Evolutionary conservation across 2,329 filamentous ascomycete genomes (phyloP).

Genomic region (Geosmithia putterillii): DNA sequence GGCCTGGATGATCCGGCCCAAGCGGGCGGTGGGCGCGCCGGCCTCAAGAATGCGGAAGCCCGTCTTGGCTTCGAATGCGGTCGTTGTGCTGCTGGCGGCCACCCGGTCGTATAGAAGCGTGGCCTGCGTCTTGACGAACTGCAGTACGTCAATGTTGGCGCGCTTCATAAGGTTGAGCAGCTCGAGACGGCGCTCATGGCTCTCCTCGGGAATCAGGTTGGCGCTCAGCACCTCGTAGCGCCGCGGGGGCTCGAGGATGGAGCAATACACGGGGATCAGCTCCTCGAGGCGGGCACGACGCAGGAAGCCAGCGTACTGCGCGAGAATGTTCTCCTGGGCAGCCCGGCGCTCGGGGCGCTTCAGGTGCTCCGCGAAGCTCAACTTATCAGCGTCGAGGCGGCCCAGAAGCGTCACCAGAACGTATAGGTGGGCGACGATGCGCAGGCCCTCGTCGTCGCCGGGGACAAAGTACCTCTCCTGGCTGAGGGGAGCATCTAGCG

Average conservation of each 20-base stretch:
- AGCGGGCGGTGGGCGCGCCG: conserved; percentile 14
- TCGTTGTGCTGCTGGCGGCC: conserved; percentile 12
- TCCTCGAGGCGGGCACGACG: conserved; percentile 61
- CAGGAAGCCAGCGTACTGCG: conserved; percentile 71
- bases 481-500: neutral
- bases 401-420: conserved; percentile 57
- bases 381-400: conserved; percentile 26
- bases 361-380: neutral
- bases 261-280: conserved; percentile 78
- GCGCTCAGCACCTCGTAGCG: conserved; percentile 61
- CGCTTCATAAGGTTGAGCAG: conserved; percentile 65
- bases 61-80: conserved; percentile 24
- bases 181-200: conserved; percentile 49
- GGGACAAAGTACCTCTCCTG: conserved; percentile 36
- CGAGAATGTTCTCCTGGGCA: conserved; percentile 62
- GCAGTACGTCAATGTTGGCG: conserved; percentile 58
- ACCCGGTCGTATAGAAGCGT: conserved; percentile 37
- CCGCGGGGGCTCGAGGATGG: conserved; percentile 54
- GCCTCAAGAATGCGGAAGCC: conserved; percentile 39
- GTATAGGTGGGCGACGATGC: conserved; percentile 55
- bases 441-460: conserved; percentile 50
- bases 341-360: conserved; percentile 15
- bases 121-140: conserved; percentile 62
- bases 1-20: conserved; percentile 52
- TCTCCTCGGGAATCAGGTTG: conserved; percentile 62